Conservation (phyloP, 176 grass and related monocot genomes). For the Hyparrhenia diplandra region DNA sequence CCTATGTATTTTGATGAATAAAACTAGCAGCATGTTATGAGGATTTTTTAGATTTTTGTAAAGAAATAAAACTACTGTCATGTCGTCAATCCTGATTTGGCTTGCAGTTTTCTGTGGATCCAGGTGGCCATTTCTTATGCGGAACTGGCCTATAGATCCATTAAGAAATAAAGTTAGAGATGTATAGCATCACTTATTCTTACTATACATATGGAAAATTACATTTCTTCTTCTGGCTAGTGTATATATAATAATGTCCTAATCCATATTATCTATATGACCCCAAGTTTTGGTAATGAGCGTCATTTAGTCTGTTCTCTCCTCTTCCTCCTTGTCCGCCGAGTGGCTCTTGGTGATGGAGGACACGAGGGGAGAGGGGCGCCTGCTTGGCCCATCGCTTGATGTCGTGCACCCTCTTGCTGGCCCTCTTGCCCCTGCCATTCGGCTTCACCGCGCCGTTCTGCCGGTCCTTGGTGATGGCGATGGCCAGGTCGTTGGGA, state of each 20-base stretch:
- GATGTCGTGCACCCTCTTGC: constrained; percentile 63
- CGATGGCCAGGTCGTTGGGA: constrained; percentile 95
- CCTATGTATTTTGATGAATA: background rate
- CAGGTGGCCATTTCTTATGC: background rate
- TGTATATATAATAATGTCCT: background rate
- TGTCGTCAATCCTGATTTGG: background rate
- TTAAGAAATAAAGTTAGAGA: background rate
- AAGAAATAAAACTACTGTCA: background rate
- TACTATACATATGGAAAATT: background rate
- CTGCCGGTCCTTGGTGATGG: constrained; percentile 78
- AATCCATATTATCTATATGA: background rate
- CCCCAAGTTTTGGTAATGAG: background rate
- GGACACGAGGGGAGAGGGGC: constrained; percentile 72
- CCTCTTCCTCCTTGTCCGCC: constrained; percentile 54
- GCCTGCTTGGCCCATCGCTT: constrained; percentile 87
- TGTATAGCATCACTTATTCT: background rate
- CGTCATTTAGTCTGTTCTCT: constrained; percentile 27
- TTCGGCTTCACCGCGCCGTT: constrained; percentile 19
- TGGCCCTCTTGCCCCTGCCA: constrained; percentile 51
- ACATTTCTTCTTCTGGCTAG: background rate
- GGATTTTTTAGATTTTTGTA: background rate
- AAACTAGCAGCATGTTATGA: background rate
- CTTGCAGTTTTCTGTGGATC: background rate
- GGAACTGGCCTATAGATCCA: background rate
- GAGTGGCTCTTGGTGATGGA: constrained; percentile 81